phyloP scores from a whole-genome alignment of 768 basidiomycete species.

The Ramaria sp. region DNA sequence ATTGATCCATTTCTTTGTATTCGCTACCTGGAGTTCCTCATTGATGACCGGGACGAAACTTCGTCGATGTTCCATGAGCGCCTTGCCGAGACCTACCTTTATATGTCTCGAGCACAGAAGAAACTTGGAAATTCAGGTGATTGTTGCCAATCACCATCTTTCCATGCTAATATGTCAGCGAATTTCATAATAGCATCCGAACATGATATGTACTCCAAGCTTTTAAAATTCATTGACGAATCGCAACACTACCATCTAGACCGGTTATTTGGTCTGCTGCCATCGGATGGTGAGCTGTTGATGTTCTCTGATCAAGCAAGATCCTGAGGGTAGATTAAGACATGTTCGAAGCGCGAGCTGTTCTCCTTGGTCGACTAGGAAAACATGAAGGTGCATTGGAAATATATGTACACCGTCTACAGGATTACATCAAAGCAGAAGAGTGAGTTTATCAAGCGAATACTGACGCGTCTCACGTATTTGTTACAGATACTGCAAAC shows the following conservation, averaged over 20 bases:
- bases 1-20: conserved; percentile 60
- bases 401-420: conserved; percentile 81
- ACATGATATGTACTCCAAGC: conserved; percentile 48
- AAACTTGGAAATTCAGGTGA: conserved; percentile 48
- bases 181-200: conserved; percentile 12
- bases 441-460: conserved; percentile 40
- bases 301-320: neutral
- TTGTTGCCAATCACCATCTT: neutral
- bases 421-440: conserved; percentile 81
- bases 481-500: conserved; percentile 73
- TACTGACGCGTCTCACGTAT: neutral
- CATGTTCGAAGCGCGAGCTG: conserved; percentile 83
- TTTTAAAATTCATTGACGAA: conserved; percentile 66
- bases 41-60: conserved; percentile 62
- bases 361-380: conserved; percentile 80
- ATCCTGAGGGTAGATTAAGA: conserved; percentile 32
- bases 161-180: neutral
- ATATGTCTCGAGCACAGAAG: conserved; percentile 49
- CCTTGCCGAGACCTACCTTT: conserved; percentile 78
- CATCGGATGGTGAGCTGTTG: conserved; percentile 54
- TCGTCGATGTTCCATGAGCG: conserved; percentile 73
- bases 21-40: conserved; percentile 78
- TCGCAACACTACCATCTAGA: conserved; percentile 67
- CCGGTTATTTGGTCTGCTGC: conserved; percentile 71
- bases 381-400: conserved; percentile 93